Evolutionary conservation across 257 asterid genomes (phyloP), one percentile per base, ranked within the genome.

Genomic region (Rhazya stricta): DNA sequence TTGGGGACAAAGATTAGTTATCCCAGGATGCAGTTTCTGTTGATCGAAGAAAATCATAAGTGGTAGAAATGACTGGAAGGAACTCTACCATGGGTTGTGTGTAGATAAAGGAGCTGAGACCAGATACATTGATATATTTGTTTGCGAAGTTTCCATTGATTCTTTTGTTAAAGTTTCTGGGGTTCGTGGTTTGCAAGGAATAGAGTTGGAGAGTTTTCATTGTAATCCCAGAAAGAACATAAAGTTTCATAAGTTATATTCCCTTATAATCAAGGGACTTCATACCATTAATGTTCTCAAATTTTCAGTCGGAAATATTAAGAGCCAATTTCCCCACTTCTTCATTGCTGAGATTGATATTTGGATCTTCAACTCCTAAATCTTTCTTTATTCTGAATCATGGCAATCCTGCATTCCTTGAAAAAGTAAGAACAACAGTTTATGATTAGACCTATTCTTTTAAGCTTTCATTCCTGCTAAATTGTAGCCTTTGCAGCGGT

Each of bases 91-190:
- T 72, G 84, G 81, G 76, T 76, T 81, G 85, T 86, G 84, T 87
- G 91, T 92, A 86, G 91, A 89, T 86, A 86, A 81, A 85, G 74
- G 81, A 58, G 77, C 67, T 25, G 69, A 76, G 78, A 71, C 66
- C 41, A 66, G 85, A 79, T 80, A 86, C 75, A 65, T 80, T 86
- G 77, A 81, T 80, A 81, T 80, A 77, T 76, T 84, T 83, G 84
- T 87, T 79, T 77, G 91, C 83, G 74, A 79, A 75, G 83, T 77
- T 76, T 62, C 71, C 77, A 60, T 88, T 89, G 78, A 90, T 91
- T 91, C 96, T 91, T 90, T 91, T 85, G 83, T 82, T 76, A 76
- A n/a, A 73, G 72, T 1, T 71, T 86, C 87, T 81, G 90, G 80
- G 79, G 63, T 78, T 75, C 79, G 78, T 81, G 67, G 76, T 78